Evolutionary conservation across 2,329 filamentous ascomycete genomes (phyloP).

Genomic region (Juglanconis sp.): DNA sequence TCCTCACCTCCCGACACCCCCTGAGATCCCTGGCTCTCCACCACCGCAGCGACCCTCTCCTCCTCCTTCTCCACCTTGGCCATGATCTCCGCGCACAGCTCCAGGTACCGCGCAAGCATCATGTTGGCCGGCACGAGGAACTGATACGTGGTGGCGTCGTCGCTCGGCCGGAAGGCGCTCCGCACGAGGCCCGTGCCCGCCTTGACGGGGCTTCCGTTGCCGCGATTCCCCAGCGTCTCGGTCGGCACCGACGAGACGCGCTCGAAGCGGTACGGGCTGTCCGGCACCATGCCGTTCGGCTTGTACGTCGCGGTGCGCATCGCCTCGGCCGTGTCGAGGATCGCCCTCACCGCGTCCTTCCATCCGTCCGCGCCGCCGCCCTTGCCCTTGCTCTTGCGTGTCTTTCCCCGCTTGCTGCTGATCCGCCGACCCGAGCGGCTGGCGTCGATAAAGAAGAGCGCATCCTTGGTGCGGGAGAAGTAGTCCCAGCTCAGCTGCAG

Average conservation of each 20-base stretch:
- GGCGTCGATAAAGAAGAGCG: slow-evolving; percentile 63
- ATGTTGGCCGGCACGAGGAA: slow-evolving; percentile 77
- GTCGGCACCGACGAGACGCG: slow-evolving; percentile 64
- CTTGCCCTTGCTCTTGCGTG: not conserved
- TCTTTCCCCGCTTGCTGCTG: not conserved
- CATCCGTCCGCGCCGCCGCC: slow-evolving; percentile 37
- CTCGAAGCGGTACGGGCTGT: slow-evolving; percentile 65
- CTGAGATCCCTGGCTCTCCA: not conserved
- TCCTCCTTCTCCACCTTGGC: slow-evolving; percentile 30
- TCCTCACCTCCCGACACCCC: slow-evolving; percentile 1
- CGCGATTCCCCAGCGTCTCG: slow-evolving; percentile 67
- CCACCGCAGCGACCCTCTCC: slow-evolving; percentile 15
- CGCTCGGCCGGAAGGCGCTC: slow-evolving; percentile 74
- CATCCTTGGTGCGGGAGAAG: slow-evolving; percentile 63
- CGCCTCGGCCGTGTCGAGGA: slow-evolving; percentile 61
- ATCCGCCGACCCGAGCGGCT: not conserved
- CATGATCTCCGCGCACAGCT: slow-evolving; percentile 36
- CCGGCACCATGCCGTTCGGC: slow-evolving; percentile 48
- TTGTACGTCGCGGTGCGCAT: slow-evolving; percentile 67
- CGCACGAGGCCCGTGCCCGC: slow-evolving; percentile 68
- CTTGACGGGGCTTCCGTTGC: slow-evolving; percentile 69
- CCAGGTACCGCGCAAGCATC: slow-evolving; percentile 59
- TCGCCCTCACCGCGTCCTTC: slow-evolving; percentile 61
- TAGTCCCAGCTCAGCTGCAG: slow-evolving; percentile 71
- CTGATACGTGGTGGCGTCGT: slow-evolving; percentile 74